A percentile compares a stretch with the other conserved stretches of the same genome.
These are phyloP conservation scores for Paradendryphiella salina DNA, from an alignment of 2,329 filamentous ascomycete species.

Conservation along the genomic window DNA sequence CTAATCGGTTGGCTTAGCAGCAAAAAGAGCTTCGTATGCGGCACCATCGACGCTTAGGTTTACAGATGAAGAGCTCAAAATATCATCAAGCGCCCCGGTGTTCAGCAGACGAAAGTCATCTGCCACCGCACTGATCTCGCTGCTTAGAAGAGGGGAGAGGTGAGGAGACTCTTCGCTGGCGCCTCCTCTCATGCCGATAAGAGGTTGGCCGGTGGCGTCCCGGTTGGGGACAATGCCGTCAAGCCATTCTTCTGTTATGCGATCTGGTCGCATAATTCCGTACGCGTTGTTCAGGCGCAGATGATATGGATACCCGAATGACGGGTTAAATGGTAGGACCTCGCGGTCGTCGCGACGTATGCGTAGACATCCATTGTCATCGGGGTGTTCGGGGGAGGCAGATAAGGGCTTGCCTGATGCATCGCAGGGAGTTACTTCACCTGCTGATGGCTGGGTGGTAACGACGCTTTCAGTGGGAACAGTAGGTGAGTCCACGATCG, in stretches of 20 bases:
- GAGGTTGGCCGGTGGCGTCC: not conserved
- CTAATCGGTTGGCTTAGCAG: not conserved
- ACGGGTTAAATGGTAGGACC: not conserved
- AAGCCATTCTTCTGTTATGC: not conserved
- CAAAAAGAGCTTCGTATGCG: not conserved
- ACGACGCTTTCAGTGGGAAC: not conserved
- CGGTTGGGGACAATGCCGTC: not conserved
- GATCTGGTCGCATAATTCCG: not conserved
- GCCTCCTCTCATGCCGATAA: not conserved
- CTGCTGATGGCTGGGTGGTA: not conserved
- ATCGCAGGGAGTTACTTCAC: not conserved
- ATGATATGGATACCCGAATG: not conserved
- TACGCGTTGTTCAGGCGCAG: not conserved
- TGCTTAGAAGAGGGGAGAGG: not conserved
- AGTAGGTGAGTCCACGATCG: not conserved
- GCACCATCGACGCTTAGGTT: not conserved
- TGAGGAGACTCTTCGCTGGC: not conserved
- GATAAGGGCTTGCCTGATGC: not conserved
- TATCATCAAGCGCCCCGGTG: not conserved
- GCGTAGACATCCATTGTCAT: not conserved
- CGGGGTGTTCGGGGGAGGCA: not conserved
- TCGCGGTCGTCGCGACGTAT: not conserved
- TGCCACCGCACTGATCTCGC: not conserved
- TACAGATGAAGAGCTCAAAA: not conserved
- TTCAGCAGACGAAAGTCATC: not conserved